Base-by-base conservation (phyloP, 164 flowering plant species). In the Tinospora cordifolia region DNA sequence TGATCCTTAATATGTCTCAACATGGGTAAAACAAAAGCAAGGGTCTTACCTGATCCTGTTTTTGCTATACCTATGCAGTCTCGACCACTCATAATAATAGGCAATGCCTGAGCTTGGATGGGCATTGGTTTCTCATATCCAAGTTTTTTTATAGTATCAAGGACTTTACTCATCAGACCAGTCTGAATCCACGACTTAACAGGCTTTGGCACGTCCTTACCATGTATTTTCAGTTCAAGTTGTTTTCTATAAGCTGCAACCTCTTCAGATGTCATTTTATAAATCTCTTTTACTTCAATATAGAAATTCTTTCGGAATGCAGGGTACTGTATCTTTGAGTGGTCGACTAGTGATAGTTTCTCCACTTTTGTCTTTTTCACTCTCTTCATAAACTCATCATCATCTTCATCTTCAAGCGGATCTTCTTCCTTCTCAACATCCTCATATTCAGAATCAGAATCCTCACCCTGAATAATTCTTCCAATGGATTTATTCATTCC, bases 1-100 rank as follows among this genome's bases (percentile, higher is more conserved):
- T 94, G 98, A 62, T 94, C 98, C 86, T 90, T 91, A 75, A 94
- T 94, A 78, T 94, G 98, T 77, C 98, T 88, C 86, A 94, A 73
- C 98, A 94, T 89, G 63, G 98, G 98, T 49, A 94, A 81, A 63
- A 94, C 97, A 84, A 94, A 94, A 57, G 93, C 98, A 14, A 94
- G 80, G 49, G 97, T 94, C 80, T 94, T 94, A 5, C 98, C 98
- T 0, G 98, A 94, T 1, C 98, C 98, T 12, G 98, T 94, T 79
- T 94, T 94, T 40, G 95, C 98, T 73, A 94, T 70, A 26, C 98
- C 98, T 38, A 94, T 94, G 80, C 98, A 94, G 73, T 94, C 98
- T 75, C 98, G 84, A 62, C 98, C 98, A 81, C 95, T 91, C 97
- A 94, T 94, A 66, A 94, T 90, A 62, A 89, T 74, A 7, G 98